Base-by-base conservation (phyloP, 495 filamentous ascomycete genomes). In the Beverwykella pulmonaria region DNA sequence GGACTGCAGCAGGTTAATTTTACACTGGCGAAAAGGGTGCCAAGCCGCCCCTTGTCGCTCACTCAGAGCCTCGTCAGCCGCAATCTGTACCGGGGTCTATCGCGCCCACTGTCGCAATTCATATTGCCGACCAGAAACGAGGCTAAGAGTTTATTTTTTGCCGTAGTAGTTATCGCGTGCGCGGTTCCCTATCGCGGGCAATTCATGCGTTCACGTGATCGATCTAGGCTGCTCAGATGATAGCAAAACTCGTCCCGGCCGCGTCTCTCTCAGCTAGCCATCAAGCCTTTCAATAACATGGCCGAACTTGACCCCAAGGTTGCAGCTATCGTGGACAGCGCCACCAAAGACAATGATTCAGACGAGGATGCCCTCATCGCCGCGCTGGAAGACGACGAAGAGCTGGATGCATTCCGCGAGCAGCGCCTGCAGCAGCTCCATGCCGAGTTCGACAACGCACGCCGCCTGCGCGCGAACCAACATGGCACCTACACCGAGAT, bases 361-460 rank as follows among this genome's bases (percentile, higher is more conserved):
- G 82, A 84, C 61, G 87, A 91, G 79, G 89, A 91, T 73, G 87
- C 86, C 30, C 82, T 93, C 39, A 84, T 93, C 71, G 83, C 83
- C 36, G 80, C 83, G 53, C 85, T 93, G 32, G 90, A 92, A 78
- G 78, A 83, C 64, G 82, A 88, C 56, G 72, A 75, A 10, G 76
- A 79, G 30, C 67, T 86, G n/a, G 80, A 84, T 62, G 79, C 79
- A 57, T 89, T 90, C 77, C 86, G 90, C 58, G 87, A 88, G 73
- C 81, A 85, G 53, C 84, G 90, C 30, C 82, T 92, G 59, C 83
- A 90, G 67, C 87, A 91, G 75, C 81, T 93, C 3, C 85, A 89
- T 72, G 78, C 84, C 39, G 88, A 90, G 71, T 82, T 85, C 64
- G 73, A 79, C 5, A 76, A 79, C 8, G 75, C 81, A 30, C 82